These are phyloP conservation scores for Tetrapisispora phaffii DNA, from an alignment of 805 yeast species.

Conservation along the genomic window DNA sequence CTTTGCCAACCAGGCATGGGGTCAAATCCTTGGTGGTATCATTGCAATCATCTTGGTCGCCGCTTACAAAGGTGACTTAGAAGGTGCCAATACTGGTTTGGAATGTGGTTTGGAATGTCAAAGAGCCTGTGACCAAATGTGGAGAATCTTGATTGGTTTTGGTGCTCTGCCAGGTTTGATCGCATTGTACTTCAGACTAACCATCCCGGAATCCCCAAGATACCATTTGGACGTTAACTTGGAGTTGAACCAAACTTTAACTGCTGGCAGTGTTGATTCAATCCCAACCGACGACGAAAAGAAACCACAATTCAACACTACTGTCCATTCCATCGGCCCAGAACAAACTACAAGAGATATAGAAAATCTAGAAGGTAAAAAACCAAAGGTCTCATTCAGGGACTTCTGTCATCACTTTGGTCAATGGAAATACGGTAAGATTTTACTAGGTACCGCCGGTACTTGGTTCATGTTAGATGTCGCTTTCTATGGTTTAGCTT, in stretches of 20 bases:
- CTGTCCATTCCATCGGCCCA: background rate
- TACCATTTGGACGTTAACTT: constrained; percentile 63
- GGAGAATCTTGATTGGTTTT: constrained; percentile 85
- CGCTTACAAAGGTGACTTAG: constrained; percentile 59
- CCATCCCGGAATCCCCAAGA: constrained; percentile 93
- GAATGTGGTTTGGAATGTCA: constrained; percentile 60
- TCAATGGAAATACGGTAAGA: constrained; percentile 82
- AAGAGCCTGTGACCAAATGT: constrained; percentile 82
- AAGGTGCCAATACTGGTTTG: constrained; percentile 41
- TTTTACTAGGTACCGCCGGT: constrained; percentile 80
- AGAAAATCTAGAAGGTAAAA: background rate
- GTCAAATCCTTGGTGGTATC: constrained; percentile 81
- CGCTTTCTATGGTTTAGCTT: constrained; percentile 81
- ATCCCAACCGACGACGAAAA: constrained; percentile 2
- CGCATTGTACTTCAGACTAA: constrained; percentile 84
- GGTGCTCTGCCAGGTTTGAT: constrained; percentile 82
- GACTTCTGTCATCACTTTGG: constrained; percentile 68
- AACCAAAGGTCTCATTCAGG: constrained; percentile 61
- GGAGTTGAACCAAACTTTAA: background rate
- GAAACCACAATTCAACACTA: background rate
- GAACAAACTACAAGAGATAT: background rate
- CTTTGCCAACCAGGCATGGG: constrained; percentile 95
- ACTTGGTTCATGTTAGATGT: constrained; percentile 88
- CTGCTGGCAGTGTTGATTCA: background rate
- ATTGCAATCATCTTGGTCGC: constrained; percentile 69